Percentiles rank a stretch among this genome's conserved stretches.
Evolutionary conservation across 2,329 filamentous ascomycete genomes (phyloP).

Genomic region (Ophiostoma sp.): DNA sequence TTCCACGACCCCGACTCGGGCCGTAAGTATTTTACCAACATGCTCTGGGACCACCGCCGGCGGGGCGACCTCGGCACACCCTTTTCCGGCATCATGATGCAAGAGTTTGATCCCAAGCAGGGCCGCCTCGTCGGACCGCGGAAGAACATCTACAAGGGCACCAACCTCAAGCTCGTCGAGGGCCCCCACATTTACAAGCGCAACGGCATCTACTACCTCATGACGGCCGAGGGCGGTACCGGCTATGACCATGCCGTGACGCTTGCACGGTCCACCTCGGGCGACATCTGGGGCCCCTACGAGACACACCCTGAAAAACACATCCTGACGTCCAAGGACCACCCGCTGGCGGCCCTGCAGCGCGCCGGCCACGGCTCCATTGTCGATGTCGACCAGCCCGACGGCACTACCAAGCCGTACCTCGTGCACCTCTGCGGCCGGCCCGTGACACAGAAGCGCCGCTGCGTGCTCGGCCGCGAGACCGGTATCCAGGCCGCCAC

Average conservation of each 20-base stretch:
- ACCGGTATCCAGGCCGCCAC: conserved; percentile 54
- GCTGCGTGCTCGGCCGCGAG: conserved; percentile 51
- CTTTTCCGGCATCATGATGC: conserved; percentile 54
- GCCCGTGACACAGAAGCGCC: conserved; percentile 46
- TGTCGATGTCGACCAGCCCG: conserved; percentile 39
- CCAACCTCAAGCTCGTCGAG: conserved; percentile 49
- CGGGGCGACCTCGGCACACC: conserved; percentile 35
- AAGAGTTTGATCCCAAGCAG: conserved; percentile 49
- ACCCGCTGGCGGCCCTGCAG: conserved; percentile 46
- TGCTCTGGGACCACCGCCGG: conserved; percentile 50
- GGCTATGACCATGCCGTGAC: conserved; percentile 56
- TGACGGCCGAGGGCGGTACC: conserved; percentile 57
- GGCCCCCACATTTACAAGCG: conserved; percentile 55
- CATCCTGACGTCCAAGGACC: conserved; percentile 49
- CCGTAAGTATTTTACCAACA: conserved; percentile 52
- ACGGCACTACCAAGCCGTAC: conserved; percentile 43
- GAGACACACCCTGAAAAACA: conserved; percentile 54
- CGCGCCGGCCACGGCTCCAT: conserved; percentile 48
- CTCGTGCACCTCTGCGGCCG: conserved; percentile 50
- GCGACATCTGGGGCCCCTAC: conserved; percentile 54
- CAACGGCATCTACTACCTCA: conserved; percentile 54
- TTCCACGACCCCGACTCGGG: conserved; percentile 52
- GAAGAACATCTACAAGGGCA: conserved; percentile 52
- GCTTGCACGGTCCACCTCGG: conserved; percentile 46
- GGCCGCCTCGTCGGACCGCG: conserved; percentile 50